phyloP scores from a whole-genome alignment of 306 rosid species.

The Hippophae tibetana region DNA sequence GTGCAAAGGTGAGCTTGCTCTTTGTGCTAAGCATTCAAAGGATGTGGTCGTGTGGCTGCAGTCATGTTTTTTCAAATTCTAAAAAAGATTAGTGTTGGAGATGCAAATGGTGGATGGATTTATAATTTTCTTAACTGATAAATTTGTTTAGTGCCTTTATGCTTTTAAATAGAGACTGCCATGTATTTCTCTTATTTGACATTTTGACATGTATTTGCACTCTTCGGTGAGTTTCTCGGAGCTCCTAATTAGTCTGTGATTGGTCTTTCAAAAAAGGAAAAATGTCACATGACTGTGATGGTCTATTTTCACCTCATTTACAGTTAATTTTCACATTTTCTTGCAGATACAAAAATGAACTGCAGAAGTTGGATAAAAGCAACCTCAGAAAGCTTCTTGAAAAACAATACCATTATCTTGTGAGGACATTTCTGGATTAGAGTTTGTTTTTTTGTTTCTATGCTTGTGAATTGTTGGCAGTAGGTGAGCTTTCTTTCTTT shows the following conservation, averaged over 20 bases:
- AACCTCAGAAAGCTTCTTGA: constrained; percentile 57
- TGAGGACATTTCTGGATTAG: constrained; percentile 26
- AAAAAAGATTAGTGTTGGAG: not conserved
- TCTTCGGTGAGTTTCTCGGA: not conserved
- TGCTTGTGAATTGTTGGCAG: constrained; percentile 6
- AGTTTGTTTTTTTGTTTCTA: not conserved
- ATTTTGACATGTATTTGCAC: not conserved
- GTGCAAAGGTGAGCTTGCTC: constrained; percentile 58
- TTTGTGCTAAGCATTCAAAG: not conserved
- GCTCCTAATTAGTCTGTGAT: not conserved
- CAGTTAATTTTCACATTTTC: constrained; percentile 15
- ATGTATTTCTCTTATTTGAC: not conserved
- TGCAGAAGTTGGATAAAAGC: constrained; percentile 65
- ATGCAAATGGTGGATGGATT: too few species aligned
- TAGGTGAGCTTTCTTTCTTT: constrained; percentile 5
- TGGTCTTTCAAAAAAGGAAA: not conserved
- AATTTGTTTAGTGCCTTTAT: too few species aligned
- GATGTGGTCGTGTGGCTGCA: not conserved
- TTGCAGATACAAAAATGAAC: constrained; percentile 79
- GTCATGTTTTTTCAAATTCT: too few species aligned
- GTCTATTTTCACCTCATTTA: constrained; percentile 2
- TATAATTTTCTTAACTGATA: too few species aligned
- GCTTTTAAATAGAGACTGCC: not conserved
- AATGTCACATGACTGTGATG: too few species aligned
- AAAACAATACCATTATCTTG: constrained; percentile 66